Evolutionary conservation across 2,329 filamentous ascomycete species (phyloP).

Genomic region (Ceratocystiopsis sp.): DNA sequence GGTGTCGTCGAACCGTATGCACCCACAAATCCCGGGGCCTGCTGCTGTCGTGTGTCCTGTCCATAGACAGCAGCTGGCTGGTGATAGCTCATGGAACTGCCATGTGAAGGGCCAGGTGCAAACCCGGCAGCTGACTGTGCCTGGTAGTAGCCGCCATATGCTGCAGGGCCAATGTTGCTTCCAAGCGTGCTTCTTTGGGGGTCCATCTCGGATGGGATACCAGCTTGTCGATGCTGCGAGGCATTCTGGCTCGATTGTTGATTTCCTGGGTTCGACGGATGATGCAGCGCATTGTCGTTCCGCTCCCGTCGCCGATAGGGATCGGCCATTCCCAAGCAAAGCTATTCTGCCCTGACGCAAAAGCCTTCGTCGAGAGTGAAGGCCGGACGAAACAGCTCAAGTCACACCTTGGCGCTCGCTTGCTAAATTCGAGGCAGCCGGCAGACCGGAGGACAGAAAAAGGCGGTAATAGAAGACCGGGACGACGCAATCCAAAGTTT

Average conservation of each 20-base stretch:
- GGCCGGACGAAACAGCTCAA: too few relatives aligned
- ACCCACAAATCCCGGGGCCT: slow-evolving; percentile 33
- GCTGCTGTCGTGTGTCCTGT: slow-evolving; percentile 40
- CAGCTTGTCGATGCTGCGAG: slow-evolving; percentile 28
- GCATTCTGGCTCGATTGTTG: slow-evolving; percentile 27
- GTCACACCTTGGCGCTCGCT: too few relatives aligned
- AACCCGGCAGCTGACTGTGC: slow-evolving; percentile 34
- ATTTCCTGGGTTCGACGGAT: slow-evolving; percentile 37
- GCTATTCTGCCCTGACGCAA: background rate
- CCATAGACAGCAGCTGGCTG: slow-evolving; percentile 41
- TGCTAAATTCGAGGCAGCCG: too few relatives aligned
- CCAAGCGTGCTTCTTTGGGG: background rate
- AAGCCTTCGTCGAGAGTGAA: background rate
- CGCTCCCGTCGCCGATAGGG: slow-evolving; percentile 57
- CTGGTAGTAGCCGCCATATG: slow-evolving; percentile 42
- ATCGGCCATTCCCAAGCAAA: slow-evolving; percentile 55
- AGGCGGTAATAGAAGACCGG: too few relatives aligned
- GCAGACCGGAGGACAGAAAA: too few relatives aligned
- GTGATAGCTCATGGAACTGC: slow-evolving; percentile 38
- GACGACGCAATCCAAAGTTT: too few relatives aligned
- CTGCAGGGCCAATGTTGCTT: slow-evolving; percentile 37
- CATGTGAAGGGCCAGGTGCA: slow-evolving; percentile 37
- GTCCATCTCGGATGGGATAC: slow-evolving; percentile 19
- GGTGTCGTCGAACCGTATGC: slow-evolving; percentile 35
- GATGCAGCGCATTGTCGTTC: slow-evolving; percentile 53